A percentile compares a stretch with the other conserved stretches of the same genome.
Conservation (phyloP, 139 green algal species). For the Picocystis salinarum region DNA sequence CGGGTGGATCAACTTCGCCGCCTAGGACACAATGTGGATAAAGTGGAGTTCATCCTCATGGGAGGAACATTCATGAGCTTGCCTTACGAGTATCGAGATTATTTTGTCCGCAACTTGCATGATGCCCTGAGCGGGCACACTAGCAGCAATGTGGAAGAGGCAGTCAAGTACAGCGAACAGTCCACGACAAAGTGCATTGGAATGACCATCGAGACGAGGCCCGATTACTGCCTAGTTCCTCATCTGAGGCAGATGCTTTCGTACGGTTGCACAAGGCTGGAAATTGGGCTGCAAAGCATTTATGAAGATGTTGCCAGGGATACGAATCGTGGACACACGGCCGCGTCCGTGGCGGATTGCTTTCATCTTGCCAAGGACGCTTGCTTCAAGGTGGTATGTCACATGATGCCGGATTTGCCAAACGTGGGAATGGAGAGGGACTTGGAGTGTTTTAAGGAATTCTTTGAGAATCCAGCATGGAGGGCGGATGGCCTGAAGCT, state of each 20-base stretch:
- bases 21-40: slow-evolving; percentile 88
- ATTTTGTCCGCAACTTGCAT: slow-evolving; percentile 88
- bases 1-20: slow-evolving; percentile 85
- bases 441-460: slow-evolving; percentile 86
- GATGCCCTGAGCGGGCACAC: slow-evolving; percentile 74
- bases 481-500: slow-evolving; percentile 82
- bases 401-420: slow-evolving; percentile 98
- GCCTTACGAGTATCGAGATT: slow-evolving; percentile 84
- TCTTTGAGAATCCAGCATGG: slow-evolving; percentile 92
- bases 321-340: slow-evolving; percentile 85
- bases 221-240: slow-evolving; percentile 69
- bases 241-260: slow-evolving; percentile 30
- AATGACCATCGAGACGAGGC: slow-evolving; percentile 91
- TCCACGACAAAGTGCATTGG: slow-evolving; percentile 75
- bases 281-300: slow-evolving; percentile 85
- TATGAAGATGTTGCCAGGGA: slow-evolving; percentile 92
- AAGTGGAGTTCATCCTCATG: slow-evolving; percentile 99
- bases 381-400: slow-evolving; percentile 83
- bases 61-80: slow-evolving; percentile 97
- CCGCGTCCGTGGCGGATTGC: slow-evolving; percentile 71
- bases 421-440: slow-evolving; percentile 94
- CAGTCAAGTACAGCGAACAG: slow-evolving; percentile 41
- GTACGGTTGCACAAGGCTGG: slow-evolving; percentile 71
- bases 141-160: slow-evolving; percentile 22
- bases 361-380: slow-evolving; percentile 85